Base-by-base conservation (phyloP, 2,329 filamentous ascomycete genomes). In the Colletotrichum somersetense region DNA sequence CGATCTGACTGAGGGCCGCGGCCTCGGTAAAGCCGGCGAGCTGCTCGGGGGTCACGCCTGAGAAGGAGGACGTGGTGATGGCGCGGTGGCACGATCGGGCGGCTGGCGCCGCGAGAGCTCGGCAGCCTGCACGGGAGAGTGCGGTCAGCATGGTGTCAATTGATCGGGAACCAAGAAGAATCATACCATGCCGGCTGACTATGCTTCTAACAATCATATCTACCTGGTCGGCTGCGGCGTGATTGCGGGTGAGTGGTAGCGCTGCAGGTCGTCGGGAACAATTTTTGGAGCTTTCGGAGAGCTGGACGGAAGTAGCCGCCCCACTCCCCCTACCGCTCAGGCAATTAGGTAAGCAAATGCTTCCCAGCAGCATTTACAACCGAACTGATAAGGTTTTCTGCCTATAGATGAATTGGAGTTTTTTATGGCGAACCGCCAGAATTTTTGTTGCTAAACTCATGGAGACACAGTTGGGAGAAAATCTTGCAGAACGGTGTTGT, bases 131-230 rank as follows among this genome's bases (percentile, higher is more conserved):
- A 62, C 16, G 38, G 20, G 30, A 8, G 6, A 46, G 4, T 20
- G 12, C 2, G 2, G 30, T 72, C 30, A 72, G 66, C 50, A 40
- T 30, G 8, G 3, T 62, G 78, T 79, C 78, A 72, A 75, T 56
- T 68, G 12, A 64, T 18, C 35, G 14, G 14, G 1, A 26, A 7
- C 33, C 4, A 5, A n/a, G 12, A 14, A 26, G 53, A 63, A 72
- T 76, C 84, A 77, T 81, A 89, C 89, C 85, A 79, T 89, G 83
- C 86, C 87, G 87, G 79, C 85, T 80, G 65, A 83, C 83, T 75
- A 84, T 80, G 78, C 85, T 89, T 83, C 88, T 85, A 75, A 88
- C 77, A 77, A 89, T 89, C 89, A 90, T 91, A 75, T 78, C 81
- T 48, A 48, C 46, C 46, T 20, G n/a, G 80, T 78, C 74, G 71